Conservation (phyloP, 345 rosid genomes). For the Eutrema yunnanense region DNA sequence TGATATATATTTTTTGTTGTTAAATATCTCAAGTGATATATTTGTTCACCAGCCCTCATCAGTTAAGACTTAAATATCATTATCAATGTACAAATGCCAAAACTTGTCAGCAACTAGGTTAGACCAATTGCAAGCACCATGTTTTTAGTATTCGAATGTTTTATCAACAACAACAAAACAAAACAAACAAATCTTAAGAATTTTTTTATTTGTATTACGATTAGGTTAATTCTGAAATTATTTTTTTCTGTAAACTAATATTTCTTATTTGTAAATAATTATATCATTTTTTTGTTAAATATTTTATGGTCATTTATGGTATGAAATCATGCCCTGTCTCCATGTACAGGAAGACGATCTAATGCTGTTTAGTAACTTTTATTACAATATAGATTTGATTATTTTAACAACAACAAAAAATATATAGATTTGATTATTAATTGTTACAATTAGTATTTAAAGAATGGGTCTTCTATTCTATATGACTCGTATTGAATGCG, state of each 20-base stretch:
- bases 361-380: too few species aligned
- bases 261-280: too few species aligned
- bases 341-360: too few species aligned
- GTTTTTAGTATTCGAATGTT: neutral
- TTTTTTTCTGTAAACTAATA: neutral
- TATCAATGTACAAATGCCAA: conserved; percentile 21
- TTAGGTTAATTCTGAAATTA: neutral
- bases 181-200: neutral
- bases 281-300: too few species aligned
- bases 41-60: conserved; percentile 12
- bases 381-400: too few species aligned
- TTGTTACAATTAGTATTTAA: too few species aligned
- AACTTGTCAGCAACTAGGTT: conserved; percentile 21
- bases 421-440: too few species aligned
- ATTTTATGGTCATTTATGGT: too few species aligned
- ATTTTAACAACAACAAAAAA: too few species aligned
- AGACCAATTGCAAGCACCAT: neutral
- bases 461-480: too few species aligned
- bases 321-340: too few species aligned
- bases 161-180: neutral
- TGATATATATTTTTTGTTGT: neutral
- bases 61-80: conserved; percentile 1
- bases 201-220: neutral
- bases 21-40: neutral
- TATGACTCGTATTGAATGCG: too few species aligned